Evolutionary conservation across 305 asterid species (phyloP).

Genomic region (Fraxinus xanthoxyloides): DNA sequence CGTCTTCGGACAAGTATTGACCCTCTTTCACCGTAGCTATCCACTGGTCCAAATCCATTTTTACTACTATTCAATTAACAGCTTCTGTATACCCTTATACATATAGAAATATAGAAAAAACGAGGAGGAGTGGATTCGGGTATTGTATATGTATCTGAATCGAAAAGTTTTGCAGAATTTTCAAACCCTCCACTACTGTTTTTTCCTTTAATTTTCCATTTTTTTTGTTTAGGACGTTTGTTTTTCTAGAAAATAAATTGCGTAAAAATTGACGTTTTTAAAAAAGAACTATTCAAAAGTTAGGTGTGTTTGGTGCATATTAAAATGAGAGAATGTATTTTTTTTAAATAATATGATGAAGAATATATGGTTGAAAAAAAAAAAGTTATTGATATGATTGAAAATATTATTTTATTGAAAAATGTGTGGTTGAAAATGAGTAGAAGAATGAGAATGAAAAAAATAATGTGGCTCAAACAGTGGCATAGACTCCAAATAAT

Average conservation of each 20-base stretch:
- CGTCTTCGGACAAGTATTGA: conserved; percentile 42
- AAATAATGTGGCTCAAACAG: too few relatives aligned
- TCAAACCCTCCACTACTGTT: background rate
- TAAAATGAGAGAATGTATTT: too few relatives aligned
- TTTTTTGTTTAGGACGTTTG: background rate
- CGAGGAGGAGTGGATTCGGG: background rate
- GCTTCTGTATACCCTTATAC: background rate
- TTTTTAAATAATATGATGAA: too few relatives aligned
- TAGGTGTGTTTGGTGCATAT: too few relatives aligned
- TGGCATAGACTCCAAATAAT: too few relatives aligned
- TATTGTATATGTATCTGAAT: background rate
- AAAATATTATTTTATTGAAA: too few relatives aligned
- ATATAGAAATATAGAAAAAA: background rate
- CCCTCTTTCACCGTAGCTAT: conserved; percentile 46
- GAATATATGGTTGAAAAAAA: too few relatives aligned
- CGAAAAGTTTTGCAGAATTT: background rate
- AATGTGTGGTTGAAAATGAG: too few relatives aligned
- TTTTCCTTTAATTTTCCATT: background rate
- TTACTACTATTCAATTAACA: background rate
- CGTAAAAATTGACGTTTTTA: background rate
- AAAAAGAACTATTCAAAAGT: too few relatives aligned
- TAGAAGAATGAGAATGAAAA: too few relatives aligned
- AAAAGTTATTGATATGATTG: too few relatives aligned
- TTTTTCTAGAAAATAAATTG: too few relatives aligned
- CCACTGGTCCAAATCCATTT: conserved; percentile 56